Percentiles rank a stretch among this genome's conserved stretches.
phyloP scores from a whole-genome alignment of 495 filamentous ascomycete genomes.

The Aspergillus egyptiacus region DNA sequence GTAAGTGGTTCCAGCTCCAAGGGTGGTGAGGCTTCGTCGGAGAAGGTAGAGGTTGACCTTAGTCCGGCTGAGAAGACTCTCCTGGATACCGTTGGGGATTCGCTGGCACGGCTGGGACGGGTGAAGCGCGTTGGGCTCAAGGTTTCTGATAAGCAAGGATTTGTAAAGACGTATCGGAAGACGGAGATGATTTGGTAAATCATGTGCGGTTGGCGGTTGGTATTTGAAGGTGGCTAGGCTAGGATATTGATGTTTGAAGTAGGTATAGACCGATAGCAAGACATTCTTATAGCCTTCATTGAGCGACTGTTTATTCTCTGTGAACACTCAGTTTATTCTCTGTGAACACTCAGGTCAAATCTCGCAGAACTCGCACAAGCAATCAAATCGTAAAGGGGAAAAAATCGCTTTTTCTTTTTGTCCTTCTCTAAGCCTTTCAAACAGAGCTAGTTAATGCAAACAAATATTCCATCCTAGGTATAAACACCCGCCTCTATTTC shows the following conservation, averaged over 20 bases:
- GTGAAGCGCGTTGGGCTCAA: slow-evolving; percentile 88
- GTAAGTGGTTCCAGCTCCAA: slow-evolving; percentile 26
- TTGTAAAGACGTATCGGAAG: slow-evolving; percentile 58
- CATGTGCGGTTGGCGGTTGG: not conserved
- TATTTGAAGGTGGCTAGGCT: not conserved
- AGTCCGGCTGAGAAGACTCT: slow-evolving; percentile 54
- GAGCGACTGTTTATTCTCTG: no score
- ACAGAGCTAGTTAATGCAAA: not conserved
- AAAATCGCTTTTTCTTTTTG: slow-evolving; percentile 4
- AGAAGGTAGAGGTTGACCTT: slow-evolving; percentile 17
- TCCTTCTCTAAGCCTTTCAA: slow-evolving; percentile 1
- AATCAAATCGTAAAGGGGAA: not conserved
- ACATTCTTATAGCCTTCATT: no score
- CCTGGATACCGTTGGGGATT: slow-evolving; percentile 71
- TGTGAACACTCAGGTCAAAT: no score
- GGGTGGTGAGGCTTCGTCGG: slow-evolving; percentile 25
- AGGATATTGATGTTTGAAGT: not conserved
- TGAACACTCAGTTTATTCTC: no score
- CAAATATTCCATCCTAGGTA: not conserved
- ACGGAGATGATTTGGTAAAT: slow-evolving; percentile 31
- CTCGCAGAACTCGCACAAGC: no score
- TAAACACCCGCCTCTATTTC: no score
- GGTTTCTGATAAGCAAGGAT: slow-evolving; percentile 73
- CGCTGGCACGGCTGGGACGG: slow-evolving; percentile 79
- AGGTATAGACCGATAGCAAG: no score